Evolutionary conservation across 805 yeast genomes (phyloP), one percentile per base, ranked within the genome.

Genomic region (Myxozyma lipomycoides): DNA sequence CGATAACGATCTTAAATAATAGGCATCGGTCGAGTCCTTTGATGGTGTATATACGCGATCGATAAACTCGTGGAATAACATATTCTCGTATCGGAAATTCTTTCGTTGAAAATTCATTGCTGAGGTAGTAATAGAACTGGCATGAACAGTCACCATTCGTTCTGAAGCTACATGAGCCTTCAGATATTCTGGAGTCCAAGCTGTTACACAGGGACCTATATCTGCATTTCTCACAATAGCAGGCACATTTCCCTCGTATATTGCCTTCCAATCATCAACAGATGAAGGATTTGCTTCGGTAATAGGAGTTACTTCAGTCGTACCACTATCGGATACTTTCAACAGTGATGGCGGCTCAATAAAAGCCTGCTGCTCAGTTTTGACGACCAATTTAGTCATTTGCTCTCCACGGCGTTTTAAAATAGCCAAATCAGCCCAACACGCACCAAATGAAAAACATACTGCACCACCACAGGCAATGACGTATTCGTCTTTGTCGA

Each of bases 391-490:
- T 28, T 28, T 12, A 28, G 32, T 12, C 32, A 12, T 7, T 28
- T 12, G 32, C 12, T 7, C 32, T 28, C 12, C 7, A 9, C 32
- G 32, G 32, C 32, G 32, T 18, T 30, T 10, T 5, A 46, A 12
- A 1, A 60, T 46, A 7, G 43, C 23, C 4, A 58, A 32, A 23
- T 63, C 63, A 45, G 77, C 77, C 75, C 78, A 75, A 19, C 73
- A 73, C 0, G 82, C 72, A 0, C 95, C 95, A 68, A 85, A 86
- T 0, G 90, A 84, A 58, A 83, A 86, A 62, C 95, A 86, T 1
- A 85, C 87, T 0, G 85, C 90, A 2, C 95, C 95, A 2, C 95
- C 89, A 24, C 89, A 88, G 3, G 75, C 69, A 1, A 84, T 39
- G 1, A 28, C 7, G 12, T 28, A 28, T 28, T 28, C 32, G 12